Evolutionary conservation across 768 basidiomycete species (phyloP).

Genomic region (Agaricus blazei): DNA sequence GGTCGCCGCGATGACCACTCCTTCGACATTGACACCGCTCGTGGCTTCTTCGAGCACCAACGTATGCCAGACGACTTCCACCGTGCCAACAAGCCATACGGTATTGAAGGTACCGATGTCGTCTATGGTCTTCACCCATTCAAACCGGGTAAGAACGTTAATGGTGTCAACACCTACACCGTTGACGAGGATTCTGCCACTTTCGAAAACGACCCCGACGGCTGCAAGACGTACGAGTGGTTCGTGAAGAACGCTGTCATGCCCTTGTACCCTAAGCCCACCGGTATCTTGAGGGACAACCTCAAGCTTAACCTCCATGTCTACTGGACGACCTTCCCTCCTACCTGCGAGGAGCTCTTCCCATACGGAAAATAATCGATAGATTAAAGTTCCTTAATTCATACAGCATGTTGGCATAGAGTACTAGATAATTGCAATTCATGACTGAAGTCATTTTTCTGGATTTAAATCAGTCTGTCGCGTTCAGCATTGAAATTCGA

Average conservation of each 20-base stretch:
- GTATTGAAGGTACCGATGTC: background rate
- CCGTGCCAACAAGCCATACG: slow-evolving; percentile 6
- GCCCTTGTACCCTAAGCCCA: slow-evolving; percentile 17
- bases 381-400: too few relatives aligned
- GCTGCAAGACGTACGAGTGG: slow-evolving; percentile 13
- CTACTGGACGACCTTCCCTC: slow-evolving; percentile 3
- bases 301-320: slow-evolving; percentile 12
- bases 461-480: too few relatives aligned
- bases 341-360: slow-evolving; percentile 8
- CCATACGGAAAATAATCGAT: slow-evolving; percentile 7
- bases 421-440: too few relatives aligned
- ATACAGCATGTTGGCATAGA: too few relatives aligned
- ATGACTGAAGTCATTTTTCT: too few relatives aligned
- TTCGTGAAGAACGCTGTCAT: slow-evolving; percentile 14
- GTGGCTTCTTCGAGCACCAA: slow-evolving; percentile 15
- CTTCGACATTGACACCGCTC: slow-evolving; percentile 8
- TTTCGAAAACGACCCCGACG: background rate
- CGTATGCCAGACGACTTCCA: slow-evolving; percentile 15
- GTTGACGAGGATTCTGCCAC: slow-evolving; percentile 10
- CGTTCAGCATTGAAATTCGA: too few relatives aligned
- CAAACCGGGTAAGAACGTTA: slow-evolving; percentile 14
- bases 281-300: slow-evolving; percentile 9
- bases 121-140: slow-evolving; percentile 8
- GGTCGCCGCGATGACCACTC: slow-evolving; percentile 13
- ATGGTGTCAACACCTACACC: slow-evolving; percentile 13